Conservation (phyloP, 305 asterid genomes). For the Caryopteris hybrid region DNA sequence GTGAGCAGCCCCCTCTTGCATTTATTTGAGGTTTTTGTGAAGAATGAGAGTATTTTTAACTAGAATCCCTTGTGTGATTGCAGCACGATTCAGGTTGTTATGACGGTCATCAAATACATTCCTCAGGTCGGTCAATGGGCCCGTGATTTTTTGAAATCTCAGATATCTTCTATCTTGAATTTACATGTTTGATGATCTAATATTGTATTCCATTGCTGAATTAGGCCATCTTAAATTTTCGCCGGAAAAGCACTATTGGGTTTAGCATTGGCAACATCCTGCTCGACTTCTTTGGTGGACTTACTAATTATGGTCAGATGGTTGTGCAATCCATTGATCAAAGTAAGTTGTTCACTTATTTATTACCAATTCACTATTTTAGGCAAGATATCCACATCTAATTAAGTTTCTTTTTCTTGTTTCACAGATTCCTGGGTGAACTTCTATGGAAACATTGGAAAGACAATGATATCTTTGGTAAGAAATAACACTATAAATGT, state of each 20-base stretch:
- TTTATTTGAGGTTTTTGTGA: background rate
- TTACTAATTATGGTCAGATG: constrained; percentile 82
- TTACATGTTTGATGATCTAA: background rate
- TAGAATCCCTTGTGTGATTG: constrained; percentile 18
- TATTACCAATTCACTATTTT: background rate
- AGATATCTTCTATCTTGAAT: background rate
- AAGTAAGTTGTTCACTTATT: constrained; percentile 40
- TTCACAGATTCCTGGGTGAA: constrained; percentile 83
- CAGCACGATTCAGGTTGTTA: constrained; percentile 78
- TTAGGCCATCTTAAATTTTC: constrained; percentile 71
- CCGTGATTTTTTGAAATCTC: background rate
- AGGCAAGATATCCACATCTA: background rate
- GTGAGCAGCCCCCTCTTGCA: constrained; percentile 39
- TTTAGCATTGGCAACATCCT: constrained; percentile 93
- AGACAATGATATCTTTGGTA: constrained; percentile 91
- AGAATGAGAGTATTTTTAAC: background rate
- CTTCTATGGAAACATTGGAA: constrained; percentile 91
- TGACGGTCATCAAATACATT: constrained; percentile 88
- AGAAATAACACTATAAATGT: background rate
- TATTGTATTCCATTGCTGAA: background rate
- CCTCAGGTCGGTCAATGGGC: constrained; percentile 59
- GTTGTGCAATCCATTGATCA: constrained; percentile 89
- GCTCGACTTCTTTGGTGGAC: constrained; percentile 84
- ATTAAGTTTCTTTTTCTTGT: background rate
- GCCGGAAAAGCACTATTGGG: constrained; percentile 77